A percentile compares a stretch with the other conserved stretches of the same genome.
Conservation (phyloP, 2,329 filamentous ascomycete species). For the Cladosporium colombiae region DNA sequence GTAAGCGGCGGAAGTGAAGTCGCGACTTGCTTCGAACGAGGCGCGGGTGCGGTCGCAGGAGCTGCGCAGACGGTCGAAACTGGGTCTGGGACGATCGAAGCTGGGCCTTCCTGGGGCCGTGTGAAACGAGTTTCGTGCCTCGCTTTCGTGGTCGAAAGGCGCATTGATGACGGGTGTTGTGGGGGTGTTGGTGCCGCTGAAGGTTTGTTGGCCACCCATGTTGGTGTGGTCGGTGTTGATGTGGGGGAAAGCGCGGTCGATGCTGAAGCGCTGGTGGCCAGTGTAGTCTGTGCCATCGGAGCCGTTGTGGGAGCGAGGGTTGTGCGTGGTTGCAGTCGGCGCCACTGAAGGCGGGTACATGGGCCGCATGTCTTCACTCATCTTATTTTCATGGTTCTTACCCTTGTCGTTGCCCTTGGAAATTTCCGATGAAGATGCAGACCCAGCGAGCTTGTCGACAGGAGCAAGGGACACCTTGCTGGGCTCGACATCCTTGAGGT, state of each 20-base stretch:
- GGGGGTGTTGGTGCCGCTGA: slow-evolving; percentile 22
- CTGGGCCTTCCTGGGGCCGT: slow-evolving; percentile 53
- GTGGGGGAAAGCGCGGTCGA: slow-evolving; percentile 43
- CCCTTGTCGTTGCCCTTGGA: slow-evolving; percentile 50
- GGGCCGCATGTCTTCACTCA: slow-evolving; percentile 85
- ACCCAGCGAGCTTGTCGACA: slow-evolving; percentile 46
- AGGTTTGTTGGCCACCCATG: not conserved
- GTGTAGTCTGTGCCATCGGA: slow-evolving; percentile 95
- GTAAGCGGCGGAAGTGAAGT: slow-evolving; percentile 88
- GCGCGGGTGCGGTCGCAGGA: slow-evolving; percentile 84
- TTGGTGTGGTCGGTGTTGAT: slow-evolving; percentile 23
- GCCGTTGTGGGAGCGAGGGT: slow-evolving; percentile 80
- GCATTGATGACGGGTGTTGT: slow-evolving; percentile 29
- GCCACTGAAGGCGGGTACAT: slow-evolving; percentile 92
- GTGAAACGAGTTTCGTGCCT: slow-evolving; percentile 34
- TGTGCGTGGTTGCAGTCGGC: slow-evolving; percentile 73
- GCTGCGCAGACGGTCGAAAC: slow-evolving; percentile 81
- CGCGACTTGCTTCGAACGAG: slow-evolving; percentile 83
- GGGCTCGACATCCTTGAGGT: slow-evolving; percentile 61
- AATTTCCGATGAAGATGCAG: slow-evolving; percentile 60
- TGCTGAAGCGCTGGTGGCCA: slow-evolving; percentile 44
- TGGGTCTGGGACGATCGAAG: slow-evolving; percentile 71
- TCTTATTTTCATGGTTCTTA: slow-evolving; percentile 44
- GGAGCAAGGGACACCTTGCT: slow-evolving; percentile 45
- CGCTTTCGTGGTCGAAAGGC: slow-evolving; percentile 16